Percentiles rank a stretch among this genome's conserved stretches.
phyloP scores from a whole-genome alignment of 2,329 filamentous ascomycete species.

The Cytospora leucostoma region DNA sequence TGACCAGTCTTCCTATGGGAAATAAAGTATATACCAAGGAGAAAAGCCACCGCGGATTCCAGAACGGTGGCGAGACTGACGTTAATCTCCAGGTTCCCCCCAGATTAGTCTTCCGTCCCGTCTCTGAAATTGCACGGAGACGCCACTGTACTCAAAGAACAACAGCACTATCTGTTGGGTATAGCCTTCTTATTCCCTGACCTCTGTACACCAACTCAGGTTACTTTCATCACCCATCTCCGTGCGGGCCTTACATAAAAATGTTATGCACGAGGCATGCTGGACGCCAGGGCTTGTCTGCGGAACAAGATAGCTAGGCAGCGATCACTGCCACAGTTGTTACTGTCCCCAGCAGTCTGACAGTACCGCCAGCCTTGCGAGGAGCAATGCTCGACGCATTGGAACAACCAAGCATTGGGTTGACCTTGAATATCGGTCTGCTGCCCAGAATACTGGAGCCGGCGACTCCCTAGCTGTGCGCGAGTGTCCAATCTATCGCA shows the following conservation, averaged over 20 bases:
- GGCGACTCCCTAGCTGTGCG: neutral
- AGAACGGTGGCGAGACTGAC: neutral
- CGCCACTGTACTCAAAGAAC: neutral
- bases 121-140: neutral
- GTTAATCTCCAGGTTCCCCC: neutral
- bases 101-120: neutral
- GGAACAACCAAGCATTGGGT: neutral
- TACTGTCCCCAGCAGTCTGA: neutral
- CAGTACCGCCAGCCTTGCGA: neutral
- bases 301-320: no score
- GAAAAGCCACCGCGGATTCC: neutral
- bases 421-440: neutral
- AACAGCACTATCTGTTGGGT: neutral
- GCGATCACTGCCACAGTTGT: no score
- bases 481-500: neutral
- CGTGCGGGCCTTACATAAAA: no score
- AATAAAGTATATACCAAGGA: neutral
- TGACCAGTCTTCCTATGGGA: neutral
- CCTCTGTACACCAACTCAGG: neutral
- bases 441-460: neutral
- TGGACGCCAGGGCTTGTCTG: no score
- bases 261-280: no score
- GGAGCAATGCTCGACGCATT: neutral
- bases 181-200: neutral
- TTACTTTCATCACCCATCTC: neutral